Conservation (phyloP, 2,329 filamentous ascomycete genomes). For the Lasiodiplodia sp. region DNA sequence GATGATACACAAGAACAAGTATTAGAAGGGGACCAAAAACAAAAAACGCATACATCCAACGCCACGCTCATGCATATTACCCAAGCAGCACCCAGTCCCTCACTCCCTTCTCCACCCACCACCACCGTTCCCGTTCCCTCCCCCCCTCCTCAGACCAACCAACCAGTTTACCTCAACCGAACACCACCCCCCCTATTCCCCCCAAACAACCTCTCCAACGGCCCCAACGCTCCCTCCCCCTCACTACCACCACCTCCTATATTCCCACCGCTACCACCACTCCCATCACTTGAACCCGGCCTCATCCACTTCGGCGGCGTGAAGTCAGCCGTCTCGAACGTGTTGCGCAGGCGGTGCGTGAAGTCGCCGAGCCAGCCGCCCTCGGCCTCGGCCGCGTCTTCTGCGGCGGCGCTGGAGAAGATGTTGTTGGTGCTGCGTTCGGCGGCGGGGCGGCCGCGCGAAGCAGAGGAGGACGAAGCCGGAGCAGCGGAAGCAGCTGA, state of each 20-base stretch:
- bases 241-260: background rate
- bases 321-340: slow-evolving; percentile 74
- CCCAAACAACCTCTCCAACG: slow-evolving; percentile 42
- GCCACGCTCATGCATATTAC: slow-evolving; percentile 1
- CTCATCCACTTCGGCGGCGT: slow-evolving; percentile 82
- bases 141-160: background rate
- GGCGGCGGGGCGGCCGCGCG: slow-evolving; percentile 19
- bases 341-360: slow-evolving; percentile 87
- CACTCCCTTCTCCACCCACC: too few relatives aligned
- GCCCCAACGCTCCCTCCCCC: slow-evolving; percentile 35
- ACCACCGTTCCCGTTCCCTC: slow-evolving; percentile 5
- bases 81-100: background rate
- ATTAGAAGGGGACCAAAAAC: too few relatives aligned
- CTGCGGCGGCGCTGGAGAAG: slow-evolving; percentile 41
- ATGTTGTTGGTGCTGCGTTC: slow-evolving; percentile 28
- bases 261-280: slow-evolving; percentile 29
- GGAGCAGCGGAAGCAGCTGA: background rate
- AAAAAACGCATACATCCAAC: background rate
- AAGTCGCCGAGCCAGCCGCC: slow-evolving; percentile 86
- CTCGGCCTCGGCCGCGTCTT: slow-evolving; percentile 70
- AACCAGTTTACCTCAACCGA: slow-evolving; percentile 36
- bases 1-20: background rate
- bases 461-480: background rate
- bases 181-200: slow-evolving; percentile 45
- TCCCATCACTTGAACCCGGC: slow-evolving; percentile 19